Percentiles rank a stretch among this genome's conserved stretches.
phyloP scores from a whole-genome alignment of 345 rosid genomes.

The Sisymbrium altissimum region DNA sequence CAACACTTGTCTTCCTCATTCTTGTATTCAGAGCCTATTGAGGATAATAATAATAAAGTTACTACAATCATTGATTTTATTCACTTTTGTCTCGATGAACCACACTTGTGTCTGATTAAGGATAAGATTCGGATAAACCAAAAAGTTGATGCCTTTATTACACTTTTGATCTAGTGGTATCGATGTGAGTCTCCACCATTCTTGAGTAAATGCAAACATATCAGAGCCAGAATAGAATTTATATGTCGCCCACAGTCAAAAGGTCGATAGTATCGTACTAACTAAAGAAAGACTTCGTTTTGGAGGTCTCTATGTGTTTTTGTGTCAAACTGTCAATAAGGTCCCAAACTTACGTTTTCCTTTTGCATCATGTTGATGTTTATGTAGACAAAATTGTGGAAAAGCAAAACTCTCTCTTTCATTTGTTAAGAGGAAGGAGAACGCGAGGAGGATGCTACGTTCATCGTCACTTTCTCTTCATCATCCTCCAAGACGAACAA shows the following conservation, averaged over 20 bases:
- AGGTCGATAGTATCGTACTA: background rate
- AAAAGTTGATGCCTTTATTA: background rate
- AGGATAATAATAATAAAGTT: too few species aligned
- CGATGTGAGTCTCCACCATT: background rate
- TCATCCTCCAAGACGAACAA: conserved; percentile 38
- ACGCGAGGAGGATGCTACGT: background rate
- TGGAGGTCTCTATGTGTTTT: too few species aligned
- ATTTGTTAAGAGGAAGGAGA: conserved; percentile 19
- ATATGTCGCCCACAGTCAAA: background rate
- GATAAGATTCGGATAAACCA: background rate
- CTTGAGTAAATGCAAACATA: background rate
- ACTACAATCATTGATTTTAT: background rate
- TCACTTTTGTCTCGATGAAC: background rate
- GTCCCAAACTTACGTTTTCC: too few species aligned
- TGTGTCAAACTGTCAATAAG: too few species aligned
- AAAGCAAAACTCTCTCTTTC: conserved; percentile 8
- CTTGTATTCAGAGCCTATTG: too few species aligned
- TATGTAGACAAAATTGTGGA: background rate
- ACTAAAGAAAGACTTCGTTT: background rate
- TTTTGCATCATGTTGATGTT: background rate
- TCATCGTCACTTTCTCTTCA: conserved; percentile 26
- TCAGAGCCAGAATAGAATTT: background rate
- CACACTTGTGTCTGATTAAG: background rate
- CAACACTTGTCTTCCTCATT: background rate
- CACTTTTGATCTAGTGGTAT: background rate